Evolutionary conservation across 116 monocot genomes (phyloP), one percentile per base, ranked within the genome.

Genomic region (Trichopus zeylanicus): DNA sequence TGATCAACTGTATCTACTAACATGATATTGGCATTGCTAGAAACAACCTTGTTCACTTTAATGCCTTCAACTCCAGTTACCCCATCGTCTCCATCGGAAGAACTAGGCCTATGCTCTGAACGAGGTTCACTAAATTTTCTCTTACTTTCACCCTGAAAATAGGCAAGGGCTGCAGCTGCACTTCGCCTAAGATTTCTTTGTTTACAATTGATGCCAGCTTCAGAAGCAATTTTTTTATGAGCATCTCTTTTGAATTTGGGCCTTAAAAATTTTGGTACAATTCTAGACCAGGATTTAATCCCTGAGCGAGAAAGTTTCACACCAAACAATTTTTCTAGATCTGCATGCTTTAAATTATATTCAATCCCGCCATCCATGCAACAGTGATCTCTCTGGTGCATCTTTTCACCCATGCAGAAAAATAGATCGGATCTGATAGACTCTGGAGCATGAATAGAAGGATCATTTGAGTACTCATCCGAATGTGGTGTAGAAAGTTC

Each of bases 321-420:
- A 29, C 97, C 91, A 77, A 91, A 97, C 10, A 79, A 79, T 55
- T 82, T 87, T 53, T 87, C 91, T 21, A 97, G 32, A 75, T 97
- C 87, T 5, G 75, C 74, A 77, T 97, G 97, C 64, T 90, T 91
- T 51, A 82, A 66, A 49, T 67, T 77, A 81, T 87, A 77, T 34
- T 75, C 75, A 31, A 73, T 55, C 38, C 75, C 79, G 16, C 70
- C 68, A 57, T 81, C 83, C 31, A 74, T 58, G 52, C 64, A 70
- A 71, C 79, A 87, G 69, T 78, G 73, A 71, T 87, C 91, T 59
- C 55, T 91, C 71, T 59, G 67, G 51, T 84, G 81, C 52, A 75
- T 75, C 32, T 70, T 51, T 26, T 87, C 81, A 75, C 85, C 84
- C 67, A 71, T 69, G 63, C 84, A 81, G 48, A 73, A 70, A 38